Percentiles rank a stretch among this genome's conserved stretches.
phyloP scores from a whole-genome alignment of 352 stramenopile genomes.

The Phytopythium cucurbitacearum region DNA sequence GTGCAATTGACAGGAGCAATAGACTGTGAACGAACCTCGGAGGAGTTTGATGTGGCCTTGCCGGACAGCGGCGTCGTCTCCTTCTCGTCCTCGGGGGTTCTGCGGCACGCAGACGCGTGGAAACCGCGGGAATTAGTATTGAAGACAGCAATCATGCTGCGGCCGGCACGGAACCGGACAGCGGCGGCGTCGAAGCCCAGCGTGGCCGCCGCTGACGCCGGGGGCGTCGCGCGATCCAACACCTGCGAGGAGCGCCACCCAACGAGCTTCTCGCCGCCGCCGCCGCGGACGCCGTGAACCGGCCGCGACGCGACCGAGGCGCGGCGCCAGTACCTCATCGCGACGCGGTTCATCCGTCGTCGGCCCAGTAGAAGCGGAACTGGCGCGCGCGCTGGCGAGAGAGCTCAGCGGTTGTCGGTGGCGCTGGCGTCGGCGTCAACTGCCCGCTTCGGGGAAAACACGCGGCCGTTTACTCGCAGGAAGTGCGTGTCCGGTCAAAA shows the following conservation, averaged over 20 bases:
- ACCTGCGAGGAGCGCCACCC: not conserved
- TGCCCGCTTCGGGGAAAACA: not conserved
- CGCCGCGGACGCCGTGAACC: not conserved
- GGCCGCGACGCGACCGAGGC: not conserved
- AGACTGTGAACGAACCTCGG: constrained; percentile 14
- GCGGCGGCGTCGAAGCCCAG: not conserved
- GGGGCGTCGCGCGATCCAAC: not conserved
- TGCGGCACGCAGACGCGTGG: not conserved
- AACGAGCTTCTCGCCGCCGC: constrained; percentile 1
- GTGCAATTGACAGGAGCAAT: too few relatives aligned
- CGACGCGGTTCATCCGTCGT: not conserved
- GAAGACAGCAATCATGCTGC: not conserved
- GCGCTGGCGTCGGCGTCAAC: not conserved
- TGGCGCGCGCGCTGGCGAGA: not conserved
- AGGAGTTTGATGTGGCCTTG: constrained; percentile 8
- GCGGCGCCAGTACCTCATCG: constrained; percentile 5
- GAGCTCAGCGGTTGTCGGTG: not conserved
- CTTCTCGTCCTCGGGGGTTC: constrained; percentile 13
- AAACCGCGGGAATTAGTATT: constrained; percentile 1
- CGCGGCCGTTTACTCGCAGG: not conserved
- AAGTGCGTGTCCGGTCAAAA: not conserved
- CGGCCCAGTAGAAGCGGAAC: not conserved
- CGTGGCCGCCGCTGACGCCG: not conserved
- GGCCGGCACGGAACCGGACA: not conserved
- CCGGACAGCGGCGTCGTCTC: constrained; percentile 38